Evolutionary conservation across 495 filamentous ascomycete species (phyloP), one percentile per base, ranked within the genome.

Genomic region (Jackrogersella minutella): DNA sequence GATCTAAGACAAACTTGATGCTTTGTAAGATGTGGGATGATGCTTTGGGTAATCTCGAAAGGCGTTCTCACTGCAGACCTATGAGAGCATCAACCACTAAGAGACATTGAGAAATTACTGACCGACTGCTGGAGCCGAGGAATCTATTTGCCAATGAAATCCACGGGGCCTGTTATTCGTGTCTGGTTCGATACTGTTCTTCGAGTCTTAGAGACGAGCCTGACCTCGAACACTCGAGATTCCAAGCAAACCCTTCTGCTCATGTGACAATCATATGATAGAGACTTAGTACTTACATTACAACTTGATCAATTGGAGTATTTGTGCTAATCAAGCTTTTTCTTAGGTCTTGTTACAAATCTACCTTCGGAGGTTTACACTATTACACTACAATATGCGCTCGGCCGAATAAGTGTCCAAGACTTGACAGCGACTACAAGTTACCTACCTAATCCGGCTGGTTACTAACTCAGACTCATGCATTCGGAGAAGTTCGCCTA

Each of bases 331-430:
- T 31, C 2, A 41, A 10, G 28, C 16, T 19, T 8, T 30, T 22
- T 37, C 46, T 47, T 37, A 26, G 30, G 24, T 53, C 58, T 26
- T 34, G 33, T 56, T 60, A 55, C 22, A 22, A 55, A 36, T 33
- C 22, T 21, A 28, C 22, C 30, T 14, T 51, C 30, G 17, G 36
- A 53, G 24, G 36, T 13, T 39, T 21, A 33, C 44, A 24, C 46
- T 21, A 30, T 9, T 49, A 24, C 36, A 13, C n/a, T 39, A 22
- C 31, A 36, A 57, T 9, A 40, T 68, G 64, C 58, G 58, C 30
- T 47, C 64, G 64, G 64, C 58, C 64, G 46, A 58, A 62, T 56
- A 31, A 21, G 47, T 53, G n/a, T n/a, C n/a, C n/a, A n/a, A n/a
- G n/a, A n/a, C n/a, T n/a, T n/a, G n/a, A n/a, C 28, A 8, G 47